Percentiles rank a stretch among this genome's conserved stretches.
These are phyloP conservation scores for Yamadazyma tumulicola DNA, from an alignment of 805 yeast genomes.

Conservation along the genomic window DNA sequence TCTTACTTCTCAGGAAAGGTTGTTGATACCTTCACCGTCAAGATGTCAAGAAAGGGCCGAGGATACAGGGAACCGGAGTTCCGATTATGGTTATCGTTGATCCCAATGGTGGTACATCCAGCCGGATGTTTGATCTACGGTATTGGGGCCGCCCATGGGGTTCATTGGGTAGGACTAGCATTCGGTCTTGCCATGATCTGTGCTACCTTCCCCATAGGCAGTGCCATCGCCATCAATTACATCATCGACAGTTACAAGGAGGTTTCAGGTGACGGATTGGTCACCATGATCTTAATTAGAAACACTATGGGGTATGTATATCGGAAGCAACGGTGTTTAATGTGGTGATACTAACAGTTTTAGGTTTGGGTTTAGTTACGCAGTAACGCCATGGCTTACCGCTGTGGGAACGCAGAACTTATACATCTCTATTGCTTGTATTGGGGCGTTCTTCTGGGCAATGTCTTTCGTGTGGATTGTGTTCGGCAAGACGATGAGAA, in stretches of 20 bases:
- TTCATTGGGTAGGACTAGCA: conserved; percentile 17
- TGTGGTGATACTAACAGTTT: too few species aligned
- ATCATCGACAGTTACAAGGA: conserved; percentile 26
- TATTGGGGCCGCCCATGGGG: conserved; percentile 21
- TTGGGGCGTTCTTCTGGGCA: conserved; percentile 18
- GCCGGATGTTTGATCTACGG: conserved; percentile 19
- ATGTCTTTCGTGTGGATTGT: conserved; percentile 17
- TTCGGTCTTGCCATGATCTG: conserved; percentile 23
- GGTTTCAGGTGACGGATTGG: conserved; percentile 24
- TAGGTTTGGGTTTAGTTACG: conserved; percentile 16
- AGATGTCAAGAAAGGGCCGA: conserved; percentile 9
- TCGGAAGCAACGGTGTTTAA: too few species aligned
- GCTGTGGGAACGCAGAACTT: conserved; percentile 15
- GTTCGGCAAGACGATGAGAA: conserved; percentile 16
- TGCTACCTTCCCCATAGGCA: conserved; percentile 21
- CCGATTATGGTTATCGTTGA: conserved; percentile 11
- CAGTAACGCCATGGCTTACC: conserved; percentile 14
- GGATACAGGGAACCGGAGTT: conserved; percentile 15
- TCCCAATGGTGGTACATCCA: conserved; percentile 14
- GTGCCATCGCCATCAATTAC: conserved; percentile 25
- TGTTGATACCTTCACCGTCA: conserved; percentile 12
- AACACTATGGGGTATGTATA: conserved; percentile 14
- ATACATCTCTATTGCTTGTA: conserved; percentile 14
- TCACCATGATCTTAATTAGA: conserved; percentile 14
- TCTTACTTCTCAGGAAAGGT: conserved; percentile 14